phyloP scores from a whole-genome alignment of 1,284 basidiomycete species.

The Ustilago esculenta region DNA sequence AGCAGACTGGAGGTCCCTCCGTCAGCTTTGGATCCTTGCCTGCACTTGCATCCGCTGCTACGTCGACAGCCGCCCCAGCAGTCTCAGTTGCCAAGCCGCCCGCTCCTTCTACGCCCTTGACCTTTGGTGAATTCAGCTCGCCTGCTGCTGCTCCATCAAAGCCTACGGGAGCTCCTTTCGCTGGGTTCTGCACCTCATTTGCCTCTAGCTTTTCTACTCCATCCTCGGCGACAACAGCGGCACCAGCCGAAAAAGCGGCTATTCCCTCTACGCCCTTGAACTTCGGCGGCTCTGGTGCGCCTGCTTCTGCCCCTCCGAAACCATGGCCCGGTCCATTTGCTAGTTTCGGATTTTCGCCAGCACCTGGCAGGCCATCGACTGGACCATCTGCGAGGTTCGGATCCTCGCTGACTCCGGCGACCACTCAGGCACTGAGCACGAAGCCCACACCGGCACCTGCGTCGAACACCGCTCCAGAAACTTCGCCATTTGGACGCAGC shows the following conservation, averaged over 20 bases:
- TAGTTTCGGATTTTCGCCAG: constrained; percentile 1
- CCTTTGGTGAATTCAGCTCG: constrained; percentile 7
- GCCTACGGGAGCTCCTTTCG: not conserved
- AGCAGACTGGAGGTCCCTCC: constrained; percentile 2
- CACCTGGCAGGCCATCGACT: constrained; percentile 8
- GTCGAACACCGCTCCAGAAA: constrained; percentile 1
- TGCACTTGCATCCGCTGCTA: not conserved
- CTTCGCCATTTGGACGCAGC: constrained; percentile 20
- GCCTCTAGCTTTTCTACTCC: not conserved
- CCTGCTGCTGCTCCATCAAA: constrained; percentile 5
- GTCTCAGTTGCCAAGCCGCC: not conserved
- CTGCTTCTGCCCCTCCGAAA: constrained; percentile 6
- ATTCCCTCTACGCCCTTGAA: not conserved
- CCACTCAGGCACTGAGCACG: not conserved
- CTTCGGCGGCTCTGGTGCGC: constrained; percentile 7
- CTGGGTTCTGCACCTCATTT: not conserved
- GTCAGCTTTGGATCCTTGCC: constrained; percentile 5
- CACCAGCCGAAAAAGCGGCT: constrained; percentile 3
- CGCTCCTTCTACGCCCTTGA: not conserved
- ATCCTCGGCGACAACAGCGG: not conserved
- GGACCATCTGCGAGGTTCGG: constrained; percentile 14
- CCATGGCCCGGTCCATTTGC: not conserved
- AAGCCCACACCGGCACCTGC: constrained; percentile 7
- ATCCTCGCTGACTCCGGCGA: not conserved
- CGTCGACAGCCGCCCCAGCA: not conserved